Base-by-base conservation (phyloP, 768 basidiomycete species). In the Filobasidium floriforme region DNA sequence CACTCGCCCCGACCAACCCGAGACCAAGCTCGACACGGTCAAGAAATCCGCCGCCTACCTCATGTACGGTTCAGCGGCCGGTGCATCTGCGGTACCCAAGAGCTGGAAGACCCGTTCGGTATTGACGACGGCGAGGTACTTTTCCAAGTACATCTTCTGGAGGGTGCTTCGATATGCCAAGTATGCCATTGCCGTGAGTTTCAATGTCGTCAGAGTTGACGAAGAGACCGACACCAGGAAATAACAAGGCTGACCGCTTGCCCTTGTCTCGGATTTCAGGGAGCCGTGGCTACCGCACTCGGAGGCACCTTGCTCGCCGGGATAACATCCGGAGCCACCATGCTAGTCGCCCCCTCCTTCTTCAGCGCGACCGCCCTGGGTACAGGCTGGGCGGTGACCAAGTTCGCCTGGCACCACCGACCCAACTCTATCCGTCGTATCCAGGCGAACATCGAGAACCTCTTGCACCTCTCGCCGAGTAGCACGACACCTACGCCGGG, bases 111-210 rank as follows among this genome's bases (percentile, higher is more conserved):
- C 67, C 1, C 41, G 67, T 22, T 63, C 67, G 1, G 26, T 64
- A 14, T 51, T 68, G 40, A 63, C 46, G 19, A 68, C 67, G 7
- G 41, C 67, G 14, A 28, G 67, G 10, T 68, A 68, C 46, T 62
- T 64, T 3, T 32, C 62, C 28, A 68, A 57, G 41, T 68, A 62
- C 32, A 68, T 68, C 41, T 68, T 68, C 32, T 68, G 62, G 46
- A 55, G 67, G 26, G 26, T 68, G 41, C 46, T 68, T 1, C 62
- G 67, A 18, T 68, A 64, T 22, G 67, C 57, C 52, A 68, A 68
- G 59, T 68, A 68, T 61, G 67, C 62, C 40, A 62, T 64, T 12
- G 59, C 62, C 18, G 67, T 68, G 43, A 60, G 67, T 68, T 19
- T 29, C 14, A 15, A 40, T 28, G 29, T 7, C 54, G 29, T 54